phyloP scores from a whole-genome alignment of 441 rosid genomes.

The Erysimum pusillum region DNA sequence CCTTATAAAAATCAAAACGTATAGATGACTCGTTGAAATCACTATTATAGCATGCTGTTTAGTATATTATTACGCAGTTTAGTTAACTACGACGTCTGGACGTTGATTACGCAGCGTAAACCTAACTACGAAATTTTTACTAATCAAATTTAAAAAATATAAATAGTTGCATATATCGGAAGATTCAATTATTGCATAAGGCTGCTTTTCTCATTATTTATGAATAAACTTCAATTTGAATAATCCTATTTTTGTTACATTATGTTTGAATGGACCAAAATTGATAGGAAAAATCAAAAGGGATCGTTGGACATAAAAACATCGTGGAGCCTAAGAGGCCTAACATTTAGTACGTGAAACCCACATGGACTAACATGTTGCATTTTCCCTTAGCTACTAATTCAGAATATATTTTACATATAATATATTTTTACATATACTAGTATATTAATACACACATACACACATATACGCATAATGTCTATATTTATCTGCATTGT shows the following conservation, averaged over 20 bases:
- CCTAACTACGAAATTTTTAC: constrained; percentile 1
- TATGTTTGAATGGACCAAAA: constrained; percentile 30
- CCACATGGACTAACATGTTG: constrained; percentile 50
- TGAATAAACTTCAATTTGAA: neutral
- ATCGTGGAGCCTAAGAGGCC: constrained; percentile 47
- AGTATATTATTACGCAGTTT: constrained; percentile 25
- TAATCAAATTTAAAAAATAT: neutral
- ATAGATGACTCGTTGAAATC: constrained; percentile 31
- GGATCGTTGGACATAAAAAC: constrained; percentile 39
- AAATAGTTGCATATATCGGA: neutral
- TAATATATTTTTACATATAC: neutral
- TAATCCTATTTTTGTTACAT: constrained; percentile 6
- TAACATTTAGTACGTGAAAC: constrained; percentile 39
- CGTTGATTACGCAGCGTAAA: constrained; percentile 40
- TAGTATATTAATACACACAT: neutral
- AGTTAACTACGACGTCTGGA: constrained; percentile 10
- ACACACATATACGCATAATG: constrained; percentile 1
- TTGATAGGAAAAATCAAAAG: constrained; percentile 34
- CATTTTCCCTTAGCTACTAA: constrained; percentile 29
- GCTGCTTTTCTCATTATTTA: constrained; percentile 30
- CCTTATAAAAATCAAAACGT: constrained; percentile 32
- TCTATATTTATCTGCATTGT: neutral
- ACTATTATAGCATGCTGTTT: constrained; percentile 36
- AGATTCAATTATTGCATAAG: constrained; percentile 16
- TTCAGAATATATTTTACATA: neutral